Percentiles rank a stretch among this genome's conserved stretches.
Evolutionary conservation across 2,329 filamentous ascomycete genomes (phyloP).

Genomic region (Phyllosticta citriasiana): DNA sequence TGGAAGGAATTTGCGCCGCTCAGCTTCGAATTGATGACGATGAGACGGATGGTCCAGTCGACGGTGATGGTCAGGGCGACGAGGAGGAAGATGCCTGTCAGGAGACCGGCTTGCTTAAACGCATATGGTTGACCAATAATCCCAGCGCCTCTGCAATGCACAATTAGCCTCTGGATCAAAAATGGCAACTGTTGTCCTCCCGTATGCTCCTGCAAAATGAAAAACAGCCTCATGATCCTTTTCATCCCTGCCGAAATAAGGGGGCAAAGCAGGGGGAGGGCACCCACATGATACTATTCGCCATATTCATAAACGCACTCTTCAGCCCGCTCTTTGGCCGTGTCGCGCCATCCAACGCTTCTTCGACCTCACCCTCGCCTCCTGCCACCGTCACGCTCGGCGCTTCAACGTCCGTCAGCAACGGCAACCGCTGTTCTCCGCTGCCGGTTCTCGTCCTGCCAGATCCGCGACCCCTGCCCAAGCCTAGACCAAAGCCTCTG

Average conservation of each 20-base stretch:
- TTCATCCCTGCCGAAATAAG: not conserved
- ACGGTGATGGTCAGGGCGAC: slow-evolving; percentile 71
- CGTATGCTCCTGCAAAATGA: not conserved
- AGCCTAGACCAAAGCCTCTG: slow-evolving; percentile 16
- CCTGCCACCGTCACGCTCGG: slow-evolving; percentile 64
- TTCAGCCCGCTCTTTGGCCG: slow-evolving; percentile 75
- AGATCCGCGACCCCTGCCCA: slow-evolving; percentile 16
- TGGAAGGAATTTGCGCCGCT: slow-evolving; percentile 92
- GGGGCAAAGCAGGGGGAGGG: not conserved
- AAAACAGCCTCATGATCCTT: not conserved
- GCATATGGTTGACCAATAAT: slow-evolving; percentile 84
- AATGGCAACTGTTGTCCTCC: not conserved
- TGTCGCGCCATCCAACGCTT: slow-evolving; percentile 47
- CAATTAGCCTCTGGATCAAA: not conserved
- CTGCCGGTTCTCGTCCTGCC: slow-evolving; percentile 29
- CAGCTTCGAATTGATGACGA: slow-evolving; percentile 95
- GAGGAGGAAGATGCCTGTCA: slow-evolving; percentile 69
- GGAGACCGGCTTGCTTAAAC: slow-evolving; percentile 81
- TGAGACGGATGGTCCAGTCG: slow-evolving; percentile 96
- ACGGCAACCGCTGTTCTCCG: slow-evolving; percentile 48
- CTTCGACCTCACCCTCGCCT: slow-evolving; percentile 47
- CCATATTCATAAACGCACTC: slow-evolving; percentile 99
- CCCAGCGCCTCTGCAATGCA: slow-evolving; percentile 44
- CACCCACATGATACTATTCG: slow-evolving; percentile 79
- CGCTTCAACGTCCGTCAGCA: slow-evolving; percentile 75